These are phyloP conservation scores for Hemerocallis citrina DNA, from an alignment of 106 monocot species.

Conservation along the genomic window DNA sequence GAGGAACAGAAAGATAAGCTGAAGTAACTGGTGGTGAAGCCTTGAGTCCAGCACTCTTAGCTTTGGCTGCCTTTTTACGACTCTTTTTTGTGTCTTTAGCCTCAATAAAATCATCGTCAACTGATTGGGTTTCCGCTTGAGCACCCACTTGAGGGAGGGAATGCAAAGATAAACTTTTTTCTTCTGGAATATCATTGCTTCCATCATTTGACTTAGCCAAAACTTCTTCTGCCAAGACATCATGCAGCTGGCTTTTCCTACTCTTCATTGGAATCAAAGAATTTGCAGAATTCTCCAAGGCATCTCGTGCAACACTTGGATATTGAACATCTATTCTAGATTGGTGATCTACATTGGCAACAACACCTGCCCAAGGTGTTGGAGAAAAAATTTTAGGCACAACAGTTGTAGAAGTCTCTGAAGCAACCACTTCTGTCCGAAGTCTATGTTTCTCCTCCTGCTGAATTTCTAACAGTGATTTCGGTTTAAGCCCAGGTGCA, in stretches of 20 bases:
- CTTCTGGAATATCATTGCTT: slow-evolving; percentile 13
- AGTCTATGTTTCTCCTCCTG: slow-evolving; percentile 66
- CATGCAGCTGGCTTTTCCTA: slow-evolving; percentile 70
- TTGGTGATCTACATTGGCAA: slow-evolving; percentile 34
- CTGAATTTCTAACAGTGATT: slow-evolving; percentile 91
- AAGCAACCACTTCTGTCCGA: slow-evolving; percentile 16
- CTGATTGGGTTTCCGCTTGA: slow-evolving; percentile 7
- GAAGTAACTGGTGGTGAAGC: slow-evolving; percentile 38
- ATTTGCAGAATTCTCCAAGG: slow-evolving; percentile 8
- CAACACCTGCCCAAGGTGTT: slow-evolving; percentile 28
- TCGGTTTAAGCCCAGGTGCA: slow-evolving; percentile 56
- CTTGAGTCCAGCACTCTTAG: slow-evolving; percentile 54
- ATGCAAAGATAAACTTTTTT: slow-evolving; percentile 9
- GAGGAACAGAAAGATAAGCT: slow-evolving; percentile 25
- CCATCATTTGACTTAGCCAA: slow-evolving; percentile 42
- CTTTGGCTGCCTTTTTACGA: slow-evolving; percentile 74
- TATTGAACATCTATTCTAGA: slow-evolving; percentile 21
- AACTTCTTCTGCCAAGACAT: slow-evolving; percentile 79
- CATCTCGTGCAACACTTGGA: background rate
- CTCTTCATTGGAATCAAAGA: slow-evolving; percentile 13
- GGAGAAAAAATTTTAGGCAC: background rate
- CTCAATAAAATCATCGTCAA: slow-evolving; percentile 79
- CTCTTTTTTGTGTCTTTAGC: slow-evolving; percentile 81
- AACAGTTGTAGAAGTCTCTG: slow-evolving; percentile 10
- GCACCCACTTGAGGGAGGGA: slow-evolving; percentile 7